Conservation (phyloP, 2,329 filamentous ascomycete genomes). For the Mycosphaerella arachidis region DNA sequence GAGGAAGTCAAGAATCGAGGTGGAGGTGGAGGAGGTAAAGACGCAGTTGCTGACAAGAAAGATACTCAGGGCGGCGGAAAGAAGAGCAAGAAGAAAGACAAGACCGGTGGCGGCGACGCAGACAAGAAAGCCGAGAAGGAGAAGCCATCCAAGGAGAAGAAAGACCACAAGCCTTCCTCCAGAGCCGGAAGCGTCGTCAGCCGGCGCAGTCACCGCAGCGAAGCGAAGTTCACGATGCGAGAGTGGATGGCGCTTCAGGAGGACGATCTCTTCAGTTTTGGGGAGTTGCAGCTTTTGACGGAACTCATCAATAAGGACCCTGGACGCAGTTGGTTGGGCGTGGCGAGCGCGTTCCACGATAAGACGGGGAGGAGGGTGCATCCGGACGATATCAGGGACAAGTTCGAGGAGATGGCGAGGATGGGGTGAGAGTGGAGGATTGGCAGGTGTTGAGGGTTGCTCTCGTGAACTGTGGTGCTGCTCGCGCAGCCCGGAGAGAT, state of each 20-base stretch:
- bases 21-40: background rate
- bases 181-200: slow-evolving; percentile 10
- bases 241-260: slow-evolving; percentile 31
- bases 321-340: slow-evolving; percentile 41
- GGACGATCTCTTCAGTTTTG: slow-evolving; percentile 34
- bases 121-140: slow-evolving; percentile 18
- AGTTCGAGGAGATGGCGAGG: slow-evolving; percentile 32
- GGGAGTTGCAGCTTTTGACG: slow-evolving; percentile 41
- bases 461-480: background rate
- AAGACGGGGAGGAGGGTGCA: slow-evolving; percentile 45
- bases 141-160: slow-evolving; percentile 2
- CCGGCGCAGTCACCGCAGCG: slow-evolving; percentile 12
- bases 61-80: slow-evolving; percentile 9
- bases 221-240: slow-evolving; percentile 28
- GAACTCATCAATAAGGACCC: slow-evolving; percentile 38
- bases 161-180: slow-evolving; percentile 12
- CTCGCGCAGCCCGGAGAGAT: background rate
- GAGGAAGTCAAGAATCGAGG: slow-evolving; percentile 2
- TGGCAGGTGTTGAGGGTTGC: background rate
- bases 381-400: slow-evolving; percentile 41
- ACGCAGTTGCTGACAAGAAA: slow-evolving; percentile 4
- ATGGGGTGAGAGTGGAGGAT: background rate
- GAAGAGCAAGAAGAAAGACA: slow-evolving; percentile 17
- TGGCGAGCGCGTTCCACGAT: slow-evolving; percentile 47
- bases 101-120: slow-evolving; percentile 12